Evolutionary conservation across 2,329 filamentous ascomycete species (phyloP).

Genomic region (Cryphonectria carpinicola): DNA sequence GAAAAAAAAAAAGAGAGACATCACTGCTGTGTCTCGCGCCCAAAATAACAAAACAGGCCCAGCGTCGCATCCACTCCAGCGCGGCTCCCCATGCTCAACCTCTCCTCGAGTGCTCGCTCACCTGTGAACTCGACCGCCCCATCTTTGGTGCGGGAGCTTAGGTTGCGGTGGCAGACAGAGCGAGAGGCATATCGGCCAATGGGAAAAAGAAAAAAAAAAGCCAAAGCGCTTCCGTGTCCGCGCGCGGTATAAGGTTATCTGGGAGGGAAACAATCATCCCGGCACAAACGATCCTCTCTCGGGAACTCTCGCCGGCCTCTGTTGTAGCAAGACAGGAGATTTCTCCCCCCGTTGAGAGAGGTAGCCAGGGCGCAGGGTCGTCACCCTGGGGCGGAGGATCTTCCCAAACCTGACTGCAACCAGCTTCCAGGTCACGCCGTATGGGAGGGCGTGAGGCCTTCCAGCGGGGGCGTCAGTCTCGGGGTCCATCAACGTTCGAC

Average conservation of each 20-base stretch:
- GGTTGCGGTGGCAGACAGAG: slow-evolving; percentile 21
- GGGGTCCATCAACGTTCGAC: neutral
- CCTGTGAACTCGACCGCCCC: slow-evolving; percentile 15
- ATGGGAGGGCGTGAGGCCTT: slow-evolving; percentile 2
- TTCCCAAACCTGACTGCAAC: slow-evolving; percentile 5
- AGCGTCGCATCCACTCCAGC: slow-evolving; percentile 20
- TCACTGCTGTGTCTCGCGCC: slow-evolving; percentile 13
- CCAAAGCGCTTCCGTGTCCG: slow-evolving; percentile 17
- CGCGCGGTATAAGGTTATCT: slow-evolving; percentile 6
- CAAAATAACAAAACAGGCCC: neutral
- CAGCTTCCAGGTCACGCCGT: slow-evolving; percentile 8
- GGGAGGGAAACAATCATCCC: neutral
- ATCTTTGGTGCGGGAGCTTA: slow-evolving; percentile 4
- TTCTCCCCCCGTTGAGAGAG: neutral
- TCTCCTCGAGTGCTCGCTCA: slow-evolving; percentile 9
- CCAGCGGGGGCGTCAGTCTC: neutral
- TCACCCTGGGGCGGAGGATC: slow-evolving; percentile 10
- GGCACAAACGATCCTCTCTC: neutral
- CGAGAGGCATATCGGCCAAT: neutral
- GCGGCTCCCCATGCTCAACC: slow-evolving; percentile 4
- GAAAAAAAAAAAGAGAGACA: neutral
- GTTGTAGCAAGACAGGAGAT: neutral
- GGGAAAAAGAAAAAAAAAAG: neutral
- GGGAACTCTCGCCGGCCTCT: neutral
- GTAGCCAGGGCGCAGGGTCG: slow-evolving; percentile 6